Conservation (phyloP, 2,329 filamentous ascomycete genomes). For the Aureobasidium musti region DNA sequence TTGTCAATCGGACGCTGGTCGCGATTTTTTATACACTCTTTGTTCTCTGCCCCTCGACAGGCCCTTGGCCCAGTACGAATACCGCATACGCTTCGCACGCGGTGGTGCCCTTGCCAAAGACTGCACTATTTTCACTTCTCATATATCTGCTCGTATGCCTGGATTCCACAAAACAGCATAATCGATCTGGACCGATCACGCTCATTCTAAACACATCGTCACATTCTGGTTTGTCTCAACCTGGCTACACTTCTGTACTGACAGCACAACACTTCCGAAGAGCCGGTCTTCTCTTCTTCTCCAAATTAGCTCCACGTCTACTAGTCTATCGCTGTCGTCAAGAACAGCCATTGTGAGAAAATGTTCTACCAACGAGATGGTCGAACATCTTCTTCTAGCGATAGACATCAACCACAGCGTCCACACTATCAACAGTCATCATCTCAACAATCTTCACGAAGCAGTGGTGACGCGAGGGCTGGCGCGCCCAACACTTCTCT, state of each 20-base stretch:
- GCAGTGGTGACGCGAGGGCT: not conserved
- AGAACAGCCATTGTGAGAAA: too few relatives aligned
- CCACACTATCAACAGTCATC: too few relatives aligned
- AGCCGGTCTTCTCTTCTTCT: constrained; percentile 16
- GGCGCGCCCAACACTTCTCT: not conserved
- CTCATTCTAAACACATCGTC: not conserved
- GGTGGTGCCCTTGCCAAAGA: not conserved
- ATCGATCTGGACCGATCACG: not conserved
- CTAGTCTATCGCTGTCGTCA: not conserved
- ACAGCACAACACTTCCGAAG: not conserved
- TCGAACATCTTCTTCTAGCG: too few relatives aligned
- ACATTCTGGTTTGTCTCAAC: constrained; percentile 6
- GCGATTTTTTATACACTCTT: constrained; percentile 6
- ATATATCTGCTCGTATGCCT: not conserved
- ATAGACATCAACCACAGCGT: not conserved
- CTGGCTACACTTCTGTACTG: not conserved
- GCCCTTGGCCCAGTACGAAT: not conserved
- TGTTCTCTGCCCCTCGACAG: not conserved
- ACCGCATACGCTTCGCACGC: not conserved
- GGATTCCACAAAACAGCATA: not conserved
- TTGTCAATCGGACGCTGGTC: constrained; percentile 24
- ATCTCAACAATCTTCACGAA: not conserved
- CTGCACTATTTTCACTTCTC: not conserved
- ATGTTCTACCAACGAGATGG: constrained; percentile 7
- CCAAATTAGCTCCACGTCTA: not conserved